Evolutionary conservation across 495 filamentous ascomycete genomes (phyloP).

Genomic region (Cudoniella acicularis): DNA sequence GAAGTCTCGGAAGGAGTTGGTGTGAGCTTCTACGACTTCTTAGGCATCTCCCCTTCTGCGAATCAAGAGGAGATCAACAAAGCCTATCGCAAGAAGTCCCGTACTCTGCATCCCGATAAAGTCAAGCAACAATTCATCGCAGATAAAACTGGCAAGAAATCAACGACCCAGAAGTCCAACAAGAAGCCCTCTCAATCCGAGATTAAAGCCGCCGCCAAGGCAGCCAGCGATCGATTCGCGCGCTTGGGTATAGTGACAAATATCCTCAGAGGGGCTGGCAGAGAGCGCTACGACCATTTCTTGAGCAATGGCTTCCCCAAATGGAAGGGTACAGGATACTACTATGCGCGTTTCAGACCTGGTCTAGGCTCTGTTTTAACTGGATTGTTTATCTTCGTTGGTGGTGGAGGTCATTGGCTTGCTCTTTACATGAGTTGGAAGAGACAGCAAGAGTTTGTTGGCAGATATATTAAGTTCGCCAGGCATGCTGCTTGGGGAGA

Average conservation of each 20-base stretch:
- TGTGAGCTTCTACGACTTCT: slow-evolving; percentile 92
- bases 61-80: slow-evolving; percentile 88
- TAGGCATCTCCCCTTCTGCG: slow-evolving; percentile 68
- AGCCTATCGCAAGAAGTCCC: slow-evolving; percentile 84
- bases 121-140: slow-evolving; percentile 78
- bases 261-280: slow-evolving; percentile 72
- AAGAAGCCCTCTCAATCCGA: slow-evolving; percentile 69
- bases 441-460: slow-evolving; percentile 84
- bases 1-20: slow-evolving; percentile 68
- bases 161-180: slow-evolving; percentile 50
- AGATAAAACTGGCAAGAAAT: slow-evolving; percentile 53
- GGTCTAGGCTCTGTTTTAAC: slow-evolving; percentile 79
- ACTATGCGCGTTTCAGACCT: slow-evolving; percentile 89
- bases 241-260: slow-evolving; percentile 78
- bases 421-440: slow-evolving; percentile 81
- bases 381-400: slow-evolving; percentile 80
- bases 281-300: slow-evolving; percentile 95
- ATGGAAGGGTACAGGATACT: slow-evolving; percentile 97
- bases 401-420: slow-evolving; percentile 81
- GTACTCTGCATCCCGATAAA: slow-evolving; percentile 88
- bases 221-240: slow-evolving; percentile 73
- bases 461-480: slow-evolving; percentile 86
- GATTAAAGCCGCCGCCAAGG: slow-evolving; percentile 68
- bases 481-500: slow-evolving; percentile 86
- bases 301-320: slow-evolving; percentile 88